These are phyloP conservation scores for Mucor saturninus DNA, from an alignment of 371 early-diverging fungal genomes.

Conservation along the genomic window DNA sequence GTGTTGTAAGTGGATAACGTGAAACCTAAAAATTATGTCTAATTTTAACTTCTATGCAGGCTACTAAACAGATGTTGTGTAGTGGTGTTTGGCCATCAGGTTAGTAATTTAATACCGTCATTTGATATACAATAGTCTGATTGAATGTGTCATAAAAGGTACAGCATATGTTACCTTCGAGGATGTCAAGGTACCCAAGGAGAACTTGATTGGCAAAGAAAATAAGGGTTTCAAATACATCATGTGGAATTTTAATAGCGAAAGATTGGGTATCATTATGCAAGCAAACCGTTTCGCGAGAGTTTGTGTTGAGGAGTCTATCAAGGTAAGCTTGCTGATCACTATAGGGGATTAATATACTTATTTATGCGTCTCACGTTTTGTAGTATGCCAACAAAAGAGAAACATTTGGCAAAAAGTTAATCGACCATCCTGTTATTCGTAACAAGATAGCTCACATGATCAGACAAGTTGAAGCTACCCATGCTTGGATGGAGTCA, in stretches of 20 bases:
- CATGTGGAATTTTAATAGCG: constrained; percentile 75
- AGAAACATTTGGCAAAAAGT: constrained; percentile 81
- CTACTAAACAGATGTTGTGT: constrained; percentile 81
- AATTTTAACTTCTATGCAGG: constrained; percentile 3
- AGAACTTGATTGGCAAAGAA: constrained; percentile 82
- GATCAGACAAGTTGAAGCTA: constrained; percentile 74
- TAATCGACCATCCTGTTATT: constrained; percentile 72
- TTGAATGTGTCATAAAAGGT: background rate
- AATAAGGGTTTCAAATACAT: constrained; percentile 86
- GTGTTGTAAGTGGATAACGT: constrained; percentile 44
- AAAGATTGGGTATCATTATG: constrained; percentile 77
- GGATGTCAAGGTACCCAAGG: constrained; percentile 82
- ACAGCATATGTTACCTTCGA: constrained; percentile 75
- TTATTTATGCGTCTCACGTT: constrained; percentile 22
- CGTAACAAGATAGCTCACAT: constrained; percentile 74
- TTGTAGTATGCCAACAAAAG: constrained; percentile 76
- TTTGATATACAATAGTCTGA: background rate
- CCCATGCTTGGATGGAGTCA: constrained; percentile 72
- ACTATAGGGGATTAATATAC: background rate
- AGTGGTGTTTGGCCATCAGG: constrained; percentile 85
- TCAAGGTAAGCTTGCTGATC: constrained; percentile 47
- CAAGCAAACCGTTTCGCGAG: constrained; percentile 85
- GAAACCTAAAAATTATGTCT: background rate
- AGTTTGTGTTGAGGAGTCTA: constrained; percentile 81
- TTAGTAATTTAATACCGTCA: background rate